Base-by-base conservation (phyloP, 495 filamentous ascomycete genomes). In the Penicillium canescens region DNA sequence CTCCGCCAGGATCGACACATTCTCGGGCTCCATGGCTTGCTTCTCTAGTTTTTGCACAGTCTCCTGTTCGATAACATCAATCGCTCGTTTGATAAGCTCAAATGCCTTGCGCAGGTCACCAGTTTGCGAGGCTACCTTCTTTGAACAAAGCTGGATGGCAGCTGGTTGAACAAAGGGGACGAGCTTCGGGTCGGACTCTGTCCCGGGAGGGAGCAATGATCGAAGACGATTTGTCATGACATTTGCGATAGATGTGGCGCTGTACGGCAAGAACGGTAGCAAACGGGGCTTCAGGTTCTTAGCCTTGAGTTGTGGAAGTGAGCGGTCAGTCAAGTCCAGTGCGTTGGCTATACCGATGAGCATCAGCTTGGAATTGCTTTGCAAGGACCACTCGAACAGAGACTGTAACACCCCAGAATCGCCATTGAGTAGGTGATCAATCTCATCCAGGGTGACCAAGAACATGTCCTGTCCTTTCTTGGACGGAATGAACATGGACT, bases 261-360 rank as follows among this genome's bases (percentile, higher is more conserved):
- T 90, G 71, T 98, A 99, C 4, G 94, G 95, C 37, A 96, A 74
- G 67, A 99, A 96, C 4, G 94, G 91, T 13, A 99, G 84, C 1
- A 97, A 79, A 38, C 87, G 85, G 12, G 94, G 94, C 70, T 91
- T 94, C 47, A 98, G 73, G 55, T 92, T 93, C 44, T 91, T 88
- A 2, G 91, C 87, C 73, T 97, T 98, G 20, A 99, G 79, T 10
- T 94, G 88, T 33, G 95, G 94, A 14, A 99, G 83, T 55, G 96
- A 96, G 16, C 95, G 89, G 63, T 97, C 92, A 0, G 95, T 97
- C 37, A 99, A 73, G 63, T 99, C 94, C 48, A 99, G 79, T 2
- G 94, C 95, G 61, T 99, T 99, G 44, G 94, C 95, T 62, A 99
- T 97, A 36, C 94, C 94, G 36, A 99, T 81, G 21, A 98, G 72